phyloP scores from a whole-genome alignment of 345 rosid genomes.

The Crucihimalaya himalaica region DNA sequence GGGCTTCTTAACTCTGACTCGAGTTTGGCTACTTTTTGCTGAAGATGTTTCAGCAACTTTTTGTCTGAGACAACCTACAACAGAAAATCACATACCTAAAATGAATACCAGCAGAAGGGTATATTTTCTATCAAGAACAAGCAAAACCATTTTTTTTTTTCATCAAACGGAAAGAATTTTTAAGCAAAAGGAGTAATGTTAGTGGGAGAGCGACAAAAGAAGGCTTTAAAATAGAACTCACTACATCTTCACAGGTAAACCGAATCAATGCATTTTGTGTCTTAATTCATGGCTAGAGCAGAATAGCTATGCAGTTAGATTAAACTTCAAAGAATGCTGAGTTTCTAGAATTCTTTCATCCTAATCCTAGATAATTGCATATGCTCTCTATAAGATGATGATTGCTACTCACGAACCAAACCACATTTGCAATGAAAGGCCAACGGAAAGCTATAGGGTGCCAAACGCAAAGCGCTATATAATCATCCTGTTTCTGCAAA shows the following conservation, averaged over 20 bases:
- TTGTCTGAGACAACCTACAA: conserved; percentile 79
- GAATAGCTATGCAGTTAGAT: neutral
- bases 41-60: conserved; percentile 71
- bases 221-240: neutral
- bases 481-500: neutral
- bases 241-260: conserved; percentile 2
- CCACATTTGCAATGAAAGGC: neutral
- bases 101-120: conserved; percentile 11
- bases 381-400: neutral
- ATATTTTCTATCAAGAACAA: conserved; percentile 5
- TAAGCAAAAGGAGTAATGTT: neutral
- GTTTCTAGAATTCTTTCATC: neutral
- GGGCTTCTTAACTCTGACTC: conserved; percentile 89
- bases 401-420: neutral
- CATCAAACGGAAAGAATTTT: conserved; percentile 4
- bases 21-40: conserved; percentile 92
- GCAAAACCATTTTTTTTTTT: neutral
- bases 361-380: neutral
- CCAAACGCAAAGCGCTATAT: neutral
- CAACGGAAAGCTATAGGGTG: neutral
- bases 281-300: conserved; percentile 2
- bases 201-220: neutral
- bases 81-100: conserved; percentile 8
- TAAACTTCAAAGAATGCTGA: conserved; percentile 3
- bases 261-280: neutral